Evolutionary conservation across 73 alveolate species (phyloP), one percentile per base, ranked within the genome.

Genomic region (Paramecium sonneborni): DNA sequence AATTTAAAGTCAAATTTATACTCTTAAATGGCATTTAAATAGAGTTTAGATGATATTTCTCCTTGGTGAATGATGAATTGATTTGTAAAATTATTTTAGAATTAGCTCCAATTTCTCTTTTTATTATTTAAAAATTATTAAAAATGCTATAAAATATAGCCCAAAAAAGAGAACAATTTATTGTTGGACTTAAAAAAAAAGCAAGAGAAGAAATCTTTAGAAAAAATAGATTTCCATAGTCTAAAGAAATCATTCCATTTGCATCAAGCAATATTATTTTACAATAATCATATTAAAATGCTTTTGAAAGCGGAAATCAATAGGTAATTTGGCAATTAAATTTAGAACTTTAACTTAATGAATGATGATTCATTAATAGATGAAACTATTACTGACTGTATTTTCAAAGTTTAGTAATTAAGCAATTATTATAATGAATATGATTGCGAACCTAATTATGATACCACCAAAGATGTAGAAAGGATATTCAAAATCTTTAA

Each of bases 31-130:
- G 12, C 44, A 12, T 62, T 14, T 62, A 62, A 62, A 24, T 32
- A 62, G 44, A 62, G 84, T 62, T 62, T 62, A 30, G 84, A 62
- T 62, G 84, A 62, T 62, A 62, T 62, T 11, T 30, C 48, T 62
- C 84, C 84, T 62, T 62, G 84, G 84, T 62, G 84, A 62, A 30
- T 30, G 24, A 62, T 62, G 84, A 62, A 30, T 62, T 21, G 44
- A 32, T 62, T 62, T 62, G 39, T 20, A 62, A 57, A 11, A 62
- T 62, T 30, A 62, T 30, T 62, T 57, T 62, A 9, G 14, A 28
- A 62, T 14, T 62, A 23, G 48, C 48, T 9, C 7, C 10, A 30
- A 14, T 62, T 62, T 21, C 12, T 28, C 6, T 6, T 26, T 30
- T 48, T 48, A 15, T 48, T 5, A n/a, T n/a, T 52, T 52, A n/a